Conservation (phyloP, 371 early-diverging fungal species). For the Basidiobolus meristosporus region DNA sequence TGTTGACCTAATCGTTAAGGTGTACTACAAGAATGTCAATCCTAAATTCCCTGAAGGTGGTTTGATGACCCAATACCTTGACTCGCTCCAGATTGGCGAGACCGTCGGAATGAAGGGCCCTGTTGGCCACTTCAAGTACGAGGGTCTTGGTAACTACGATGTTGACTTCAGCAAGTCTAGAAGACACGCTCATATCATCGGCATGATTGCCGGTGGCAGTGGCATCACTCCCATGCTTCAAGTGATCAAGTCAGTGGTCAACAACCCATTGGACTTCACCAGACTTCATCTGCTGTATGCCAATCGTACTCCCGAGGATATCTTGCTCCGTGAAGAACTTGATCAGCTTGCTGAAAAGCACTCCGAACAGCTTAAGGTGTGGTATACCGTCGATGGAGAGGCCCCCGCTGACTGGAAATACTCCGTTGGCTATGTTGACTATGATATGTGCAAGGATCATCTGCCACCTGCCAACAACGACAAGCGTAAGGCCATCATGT, state of each 20-base stretch:
- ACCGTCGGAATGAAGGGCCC: constrained; percentile 33
- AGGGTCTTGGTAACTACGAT: not conserved
- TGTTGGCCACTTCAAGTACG: constrained; percentile 22
- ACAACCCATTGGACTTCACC: constrained; percentile 9
- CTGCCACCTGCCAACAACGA: not conserved
- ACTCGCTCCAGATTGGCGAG: constrained; percentile 27
- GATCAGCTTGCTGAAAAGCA: constrained; percentile 6
- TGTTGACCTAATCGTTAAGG: constrained; percentile 40
- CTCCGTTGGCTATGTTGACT: constrained; percentile 10
- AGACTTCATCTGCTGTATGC: constrained; percentile 19
- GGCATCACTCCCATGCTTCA: constrained; percentile 41
- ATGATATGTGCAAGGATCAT: constrained; percentile 8
- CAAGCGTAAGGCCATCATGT: constrained; percentile 6
- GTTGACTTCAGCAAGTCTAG: constrained; percentile 2
- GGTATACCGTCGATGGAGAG: constrained; percentile 12
- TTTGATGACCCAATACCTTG: constrained; percentile 22
- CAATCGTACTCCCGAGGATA: constrained; percentile 20
- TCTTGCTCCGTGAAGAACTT: constrained; percentile 17
- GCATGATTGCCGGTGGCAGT: constrained; percentile 39
- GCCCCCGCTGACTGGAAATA: constrained; percentile 12
- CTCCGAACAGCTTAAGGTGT: constrained; percentile 12
- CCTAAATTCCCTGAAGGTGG: constrained; percentile 22
- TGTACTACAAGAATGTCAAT: constrained; percentile 17
- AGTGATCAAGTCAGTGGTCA: constrained; percentile 15
- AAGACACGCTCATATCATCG: constrained; percentile 8